These are phyloP conservation scores for Trametes punicea DNA, from an alignment of 768 basidiomycete species.

Conservation along the genomic window DNA sequence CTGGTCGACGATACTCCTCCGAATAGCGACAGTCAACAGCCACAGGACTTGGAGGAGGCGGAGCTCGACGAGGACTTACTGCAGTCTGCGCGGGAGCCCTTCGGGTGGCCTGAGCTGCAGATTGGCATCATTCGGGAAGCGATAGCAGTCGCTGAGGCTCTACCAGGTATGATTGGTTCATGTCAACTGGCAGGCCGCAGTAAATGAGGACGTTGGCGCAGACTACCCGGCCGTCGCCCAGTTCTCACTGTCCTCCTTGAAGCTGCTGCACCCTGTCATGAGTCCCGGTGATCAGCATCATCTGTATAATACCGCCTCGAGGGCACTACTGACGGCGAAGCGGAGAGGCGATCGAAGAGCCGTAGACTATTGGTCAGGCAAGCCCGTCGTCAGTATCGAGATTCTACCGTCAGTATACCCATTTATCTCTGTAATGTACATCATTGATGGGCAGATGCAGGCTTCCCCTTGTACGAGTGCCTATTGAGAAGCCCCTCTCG, in stretches of 20 bases:
- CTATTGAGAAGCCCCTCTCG: constrained; percentile 68
- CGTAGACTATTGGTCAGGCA: constrained; percentile 86
- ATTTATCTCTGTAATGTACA: constrained; percentile 12
- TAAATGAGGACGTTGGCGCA: constrained; percentile 28
- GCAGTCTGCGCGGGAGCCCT: constrained; percentile 47
- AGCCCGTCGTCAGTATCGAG: constrained; percentile 75
- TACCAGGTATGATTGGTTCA: constrained; percentile 67
- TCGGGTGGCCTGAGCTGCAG: constrained; percentile 95
- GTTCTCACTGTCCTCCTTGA: constrained; percentile 86
- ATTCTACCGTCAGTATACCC: constrained; percentile 61
- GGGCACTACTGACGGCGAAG: constrained; percentile 70
- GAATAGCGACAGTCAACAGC: constrained; percentile 4
- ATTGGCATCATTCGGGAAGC: constrained; percentile 92
- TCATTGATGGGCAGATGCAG: constrained; percentile 36
- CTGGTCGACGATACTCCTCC: constrained; percentile 32
- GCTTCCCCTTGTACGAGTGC: constrained; percentile 63
- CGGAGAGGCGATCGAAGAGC: constrained; percentile 70
- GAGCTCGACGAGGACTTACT: constrained; percentile 38
- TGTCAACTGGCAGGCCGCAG: background rate
- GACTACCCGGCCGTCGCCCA: constrained; percentile 85
- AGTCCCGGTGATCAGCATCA: constrained; percentile 76
- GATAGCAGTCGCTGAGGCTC: constrained; percentile 83
- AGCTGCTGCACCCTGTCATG: constrained; percentile 65
- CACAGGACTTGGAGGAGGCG: background rate
- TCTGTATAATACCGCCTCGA: constrained; percentile 64